Conservation (phyloP, 768 basidiomycete genomes). For the Macrolepiota albuminosa region DNA sequence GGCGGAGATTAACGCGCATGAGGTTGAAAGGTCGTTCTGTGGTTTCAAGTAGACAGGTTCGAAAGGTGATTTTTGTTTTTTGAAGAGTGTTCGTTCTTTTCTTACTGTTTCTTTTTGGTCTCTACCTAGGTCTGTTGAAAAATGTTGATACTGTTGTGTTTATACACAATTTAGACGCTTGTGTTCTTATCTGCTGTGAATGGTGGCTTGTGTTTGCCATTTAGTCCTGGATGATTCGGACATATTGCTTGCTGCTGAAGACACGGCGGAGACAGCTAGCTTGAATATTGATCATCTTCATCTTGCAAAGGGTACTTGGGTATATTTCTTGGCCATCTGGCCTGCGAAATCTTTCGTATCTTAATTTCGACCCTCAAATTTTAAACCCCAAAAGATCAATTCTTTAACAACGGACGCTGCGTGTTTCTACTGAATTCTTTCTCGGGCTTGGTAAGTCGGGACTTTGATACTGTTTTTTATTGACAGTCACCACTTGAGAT, state of each 20-base stretch:
- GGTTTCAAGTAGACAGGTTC: constrained; percentile 8
- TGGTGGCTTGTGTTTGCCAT: too few relatives aligned
- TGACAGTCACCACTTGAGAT: too few relatives aligned
- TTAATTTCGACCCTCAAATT: too few relatives aligned
- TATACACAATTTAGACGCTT: not conserved
- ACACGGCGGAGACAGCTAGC: not conserved
- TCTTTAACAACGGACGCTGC: too few relatives aligned
- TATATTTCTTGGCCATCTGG: not conserved
- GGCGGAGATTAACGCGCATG: constrained; percentile 4
- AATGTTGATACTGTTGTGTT: not conserved
- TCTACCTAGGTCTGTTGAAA: not conserved
- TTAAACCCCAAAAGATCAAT: not conserved
- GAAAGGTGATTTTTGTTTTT: not conserved
- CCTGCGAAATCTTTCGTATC: not conserved
- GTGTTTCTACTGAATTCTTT: too few relatives aligned
- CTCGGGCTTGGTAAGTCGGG: too few relatives aligned
- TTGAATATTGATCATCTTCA: not conserved
- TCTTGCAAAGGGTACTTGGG: not conserved
- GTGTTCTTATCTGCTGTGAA: not conserved
- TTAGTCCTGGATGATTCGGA: not conserved
- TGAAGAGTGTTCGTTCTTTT: not conserved
- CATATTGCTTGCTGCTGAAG: not conserved
- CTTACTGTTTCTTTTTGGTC: not conserved
- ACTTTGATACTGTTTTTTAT: too few relatives aligned
- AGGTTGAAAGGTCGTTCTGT: constrained; percentile 11